A percentile compares a stretch with the other conserved stretches of the same genome.
These are phyloP conservation scores for Cylindrotheca closterium DNA, from an alignment of 108 stramenopile genomes.

Conservation along the genomic window DNA sequence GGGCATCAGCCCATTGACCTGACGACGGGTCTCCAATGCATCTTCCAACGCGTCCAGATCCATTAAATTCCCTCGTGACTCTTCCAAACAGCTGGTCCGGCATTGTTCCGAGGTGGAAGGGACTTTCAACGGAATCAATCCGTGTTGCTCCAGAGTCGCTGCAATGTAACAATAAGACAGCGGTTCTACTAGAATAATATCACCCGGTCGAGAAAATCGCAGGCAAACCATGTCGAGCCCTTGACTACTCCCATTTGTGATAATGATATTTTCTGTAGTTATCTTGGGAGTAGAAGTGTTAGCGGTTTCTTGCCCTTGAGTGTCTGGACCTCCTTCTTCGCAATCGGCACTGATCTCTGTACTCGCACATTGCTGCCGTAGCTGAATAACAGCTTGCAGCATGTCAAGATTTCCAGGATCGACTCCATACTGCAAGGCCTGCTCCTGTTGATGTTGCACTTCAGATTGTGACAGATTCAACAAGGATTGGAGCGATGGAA, in stretches of 20 bases:
- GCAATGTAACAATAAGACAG: background rate
- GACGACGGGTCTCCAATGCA: background rate
- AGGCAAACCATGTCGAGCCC: background rate
- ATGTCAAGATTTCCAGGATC: background rate
- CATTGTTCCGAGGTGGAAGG: background rate
- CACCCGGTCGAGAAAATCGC: background rate
- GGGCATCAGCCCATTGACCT: background rate
- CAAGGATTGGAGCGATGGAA: background rate
- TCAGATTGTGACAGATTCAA: background rate
- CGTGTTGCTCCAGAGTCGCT: background rate
- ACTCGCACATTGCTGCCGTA: background rate
- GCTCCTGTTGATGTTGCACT: background rate
- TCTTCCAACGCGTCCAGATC: background rate
- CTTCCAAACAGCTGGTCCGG: background rate
- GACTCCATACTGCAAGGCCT: background rate
- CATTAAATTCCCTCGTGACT: background rate
- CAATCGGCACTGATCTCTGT: background rate
- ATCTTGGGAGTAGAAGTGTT: no score
- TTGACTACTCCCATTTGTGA: background rate
- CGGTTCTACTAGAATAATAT: background rate
- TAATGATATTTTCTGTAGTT: background rate
- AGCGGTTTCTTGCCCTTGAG: no score
- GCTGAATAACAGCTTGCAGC: background rate
- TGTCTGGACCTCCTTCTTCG: no score
- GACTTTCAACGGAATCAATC: background rate